phyloP scores from a whole-genome alignment of 1,284 basidiomycete genomes.

The Boletellus sp. region DNA sequence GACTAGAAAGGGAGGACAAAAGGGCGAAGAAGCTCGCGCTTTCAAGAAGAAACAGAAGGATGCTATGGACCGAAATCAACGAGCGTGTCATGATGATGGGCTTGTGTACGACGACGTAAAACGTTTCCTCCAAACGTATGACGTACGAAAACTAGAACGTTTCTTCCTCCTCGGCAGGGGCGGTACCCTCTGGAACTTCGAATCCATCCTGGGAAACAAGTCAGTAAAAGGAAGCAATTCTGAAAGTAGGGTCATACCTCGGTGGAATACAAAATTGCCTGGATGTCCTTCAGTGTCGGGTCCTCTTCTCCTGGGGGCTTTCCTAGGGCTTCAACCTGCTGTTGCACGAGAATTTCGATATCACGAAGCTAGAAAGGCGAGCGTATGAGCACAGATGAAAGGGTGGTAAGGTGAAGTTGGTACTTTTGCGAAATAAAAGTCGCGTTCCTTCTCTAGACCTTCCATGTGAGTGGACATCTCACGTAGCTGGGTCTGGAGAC shows the following conservation, averaged over 20 bases:
- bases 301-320: conserved; percentile 57
- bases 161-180: conserved; percentile 53
- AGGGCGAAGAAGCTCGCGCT: conserved; percentile 2
- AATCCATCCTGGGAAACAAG: conserved; percentile 55
- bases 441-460: conserved; percentile 90
- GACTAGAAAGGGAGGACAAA: conserved; percentile 1
- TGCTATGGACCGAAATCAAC: conserved; percentile 13
- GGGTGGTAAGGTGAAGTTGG: conserved; percentile 21
- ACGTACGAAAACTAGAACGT: conserved; percentile 41
- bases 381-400: conserved; percentile 6
- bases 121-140: conserved; percentile 4
- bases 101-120: conserved; percentile 4
- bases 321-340: conserved; percentile 63
- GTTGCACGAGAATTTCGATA: conserved; percentile 91
- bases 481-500: conserved; percentile 73
- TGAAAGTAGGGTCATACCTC: conserved; percentile 56
- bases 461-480: conserved; percentile 85
- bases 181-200: conserved; percentile 60
- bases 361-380: conserved; percentile 68
- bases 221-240: conserved; percentile 5
- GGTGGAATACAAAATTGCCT: conserved; percentile 92
- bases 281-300: conserved; percentile 76
- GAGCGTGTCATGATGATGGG: conserved; percentile 16
- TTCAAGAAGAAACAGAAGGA: conserved; percentile 9
- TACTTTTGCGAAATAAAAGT: conserved; percentile 98